Evolutionary conservation across 257 asterid genomes (phyloP), one percentile per base, ranked within the genome.

Genomic region (Primulina eburnea): DNA sequence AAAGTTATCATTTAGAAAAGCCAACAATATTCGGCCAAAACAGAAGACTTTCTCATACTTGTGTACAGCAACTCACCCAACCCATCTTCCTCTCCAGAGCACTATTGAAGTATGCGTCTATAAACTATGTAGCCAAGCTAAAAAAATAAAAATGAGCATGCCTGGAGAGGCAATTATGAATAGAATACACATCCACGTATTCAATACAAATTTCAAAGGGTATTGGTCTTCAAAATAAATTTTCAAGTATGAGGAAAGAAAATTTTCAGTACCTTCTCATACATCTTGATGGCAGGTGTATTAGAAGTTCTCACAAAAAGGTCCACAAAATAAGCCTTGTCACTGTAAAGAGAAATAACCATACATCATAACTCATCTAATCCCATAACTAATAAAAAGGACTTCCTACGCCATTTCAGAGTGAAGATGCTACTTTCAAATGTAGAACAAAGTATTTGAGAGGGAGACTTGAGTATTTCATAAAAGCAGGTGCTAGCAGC

Each of bases 281-380:
- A 94, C 99, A 94, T 94, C 92, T 94, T 94, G 84, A 94, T 91
- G 78, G 99, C 97, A 67, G 97, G 99, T 26, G 81, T 83, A 68
- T 94, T 94, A 70, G 97, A 94, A 75, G 97, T 97, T 82, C 99
- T 86, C 73, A 94, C 99, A 75, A 94, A 93, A 70, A 94, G 90
- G 81, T 94, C 99, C 79, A 93, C 99, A 64, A 93, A 93, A 76
- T 86, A 93, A 71, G 89, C 99, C 85, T 90, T 89, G 67, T 93
- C 91, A 68, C 99, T 93, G 65, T 64, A 69, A 71, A 73, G 73
- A 77, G 56, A 30, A 60, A 24, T 73, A 72, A 28, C 77, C 65
- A 63, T 28, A 37, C 60, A 73, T 24, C 12, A 28, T 35, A 53
- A 18, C 30, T 60, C 65, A 56, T 33, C 65, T 21, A 60, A 37